A percentile compares a stretch with the other conserved stretches of the same genome.
These are phyloP conservation scores for Meredithiella fracta DNA, from an alignment of 2,329 filamentous ascomycete species.

Conservation along the genomic window DNA sequence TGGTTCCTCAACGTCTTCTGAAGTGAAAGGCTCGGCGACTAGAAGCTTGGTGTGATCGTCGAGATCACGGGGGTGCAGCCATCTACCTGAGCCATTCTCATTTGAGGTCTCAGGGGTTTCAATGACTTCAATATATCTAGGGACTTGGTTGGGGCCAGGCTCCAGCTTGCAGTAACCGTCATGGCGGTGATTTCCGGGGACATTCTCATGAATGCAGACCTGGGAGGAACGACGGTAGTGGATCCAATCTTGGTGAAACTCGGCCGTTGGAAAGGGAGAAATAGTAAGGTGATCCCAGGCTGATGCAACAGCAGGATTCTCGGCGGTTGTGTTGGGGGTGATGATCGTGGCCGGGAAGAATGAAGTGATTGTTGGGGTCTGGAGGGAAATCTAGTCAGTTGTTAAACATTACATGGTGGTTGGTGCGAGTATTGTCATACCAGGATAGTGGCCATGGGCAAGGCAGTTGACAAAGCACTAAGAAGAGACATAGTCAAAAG, in stretches of 20 bases:
- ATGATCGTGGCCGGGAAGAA: not conserved
- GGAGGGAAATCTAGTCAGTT: not conserved
- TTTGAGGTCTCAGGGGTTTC: not conserved
- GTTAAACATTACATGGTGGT: no score
- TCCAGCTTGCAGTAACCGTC: conserved; percentile 2
- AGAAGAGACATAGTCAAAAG: no score
- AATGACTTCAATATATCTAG: no score
- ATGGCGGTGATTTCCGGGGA: not conserved
- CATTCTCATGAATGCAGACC: conserved; percentile 9
- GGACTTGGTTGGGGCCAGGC: not conserved
- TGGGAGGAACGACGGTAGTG: not conserved
- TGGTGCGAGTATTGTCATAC: no score
- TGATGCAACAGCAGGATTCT: not conserved
- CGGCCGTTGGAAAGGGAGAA: not conserved
- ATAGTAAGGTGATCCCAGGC: not conserved
- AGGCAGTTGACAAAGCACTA: no score
- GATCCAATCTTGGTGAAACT: not conserved
- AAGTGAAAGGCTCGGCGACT: not conserved
- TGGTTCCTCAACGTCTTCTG: not conserved
- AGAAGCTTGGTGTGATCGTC: conserved; percentile 1
- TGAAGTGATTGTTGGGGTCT: not conserved
- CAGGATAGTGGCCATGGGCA: no score
- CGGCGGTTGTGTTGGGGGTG: not conserved
- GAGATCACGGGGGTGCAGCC: not conserved
- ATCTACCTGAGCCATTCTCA: not conserved